Conservation (phyloP, 345 rosid genomes). For the Noccaea bulbosa region DNA sequence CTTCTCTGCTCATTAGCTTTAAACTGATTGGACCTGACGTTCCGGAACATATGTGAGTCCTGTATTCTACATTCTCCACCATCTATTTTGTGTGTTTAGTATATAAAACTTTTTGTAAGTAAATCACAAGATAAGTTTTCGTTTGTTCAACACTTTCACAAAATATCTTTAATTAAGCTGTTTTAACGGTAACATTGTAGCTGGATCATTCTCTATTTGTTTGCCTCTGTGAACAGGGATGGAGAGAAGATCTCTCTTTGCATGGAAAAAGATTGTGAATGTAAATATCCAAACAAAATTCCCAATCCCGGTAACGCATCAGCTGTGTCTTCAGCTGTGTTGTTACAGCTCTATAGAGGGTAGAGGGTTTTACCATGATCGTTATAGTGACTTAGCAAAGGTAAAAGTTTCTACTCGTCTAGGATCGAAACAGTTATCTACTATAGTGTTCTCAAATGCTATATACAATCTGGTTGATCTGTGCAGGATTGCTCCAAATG, state of each 20-base stretch:
- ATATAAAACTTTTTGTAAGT: background rate
- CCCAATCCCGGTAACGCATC: constrained; percentile 1
- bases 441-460: background rate
- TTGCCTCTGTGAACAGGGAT: constrained; percentile 51
- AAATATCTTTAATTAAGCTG: no score
- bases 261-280: constrained; percentile 60
- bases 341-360: constrained; percentile 69
- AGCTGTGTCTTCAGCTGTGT: constrained; percentile 47
- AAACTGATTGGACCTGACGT: constrained; percentile 85
- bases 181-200: no score
- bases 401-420: constrained; percentile 17
- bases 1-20: constrained; percentile 59
- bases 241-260: constrained; percentile 68
- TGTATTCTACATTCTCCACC: no score
- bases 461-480: constrained; percentile 20
- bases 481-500: constrained; percentile 82
- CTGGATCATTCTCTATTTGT: background rate
- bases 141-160: no score
- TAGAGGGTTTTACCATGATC: constrained; percentile 79
- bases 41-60: constrained; percentile 67
- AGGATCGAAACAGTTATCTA: background rate
- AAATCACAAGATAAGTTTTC: background rate
- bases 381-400: constrained; percentile 63
- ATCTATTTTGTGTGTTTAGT: no score
- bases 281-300: constrained; percentile 52